Percentiles rank a stretch among this genome's conserved stretches.
These are phyloP conservation scores for Fusarium equiseti DNA, from an alignment of 2,329 filamentous ascomycete species.

Conservation along the genomic window DNA sequence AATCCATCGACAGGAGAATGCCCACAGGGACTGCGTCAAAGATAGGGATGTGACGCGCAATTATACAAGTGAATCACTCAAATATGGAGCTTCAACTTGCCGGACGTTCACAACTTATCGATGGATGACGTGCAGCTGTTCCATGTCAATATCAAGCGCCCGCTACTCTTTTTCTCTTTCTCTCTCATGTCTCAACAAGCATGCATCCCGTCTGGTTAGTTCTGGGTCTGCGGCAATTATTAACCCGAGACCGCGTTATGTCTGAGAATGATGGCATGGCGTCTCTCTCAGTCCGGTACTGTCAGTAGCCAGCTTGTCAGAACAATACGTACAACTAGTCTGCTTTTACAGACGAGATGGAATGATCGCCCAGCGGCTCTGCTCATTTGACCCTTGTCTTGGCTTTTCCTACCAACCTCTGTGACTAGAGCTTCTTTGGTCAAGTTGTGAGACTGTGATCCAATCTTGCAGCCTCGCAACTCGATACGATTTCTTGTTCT, in stretches of 20 bases:
- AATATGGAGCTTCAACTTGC: conserved; percentile 33
- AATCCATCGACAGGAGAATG: conserved; percentile 7
- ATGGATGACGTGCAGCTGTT: conserved; percentile 39
- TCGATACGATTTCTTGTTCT: conserved; percentile 34
- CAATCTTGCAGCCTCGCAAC: conserved; percentile 25
- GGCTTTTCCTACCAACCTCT: conserved; percentile 6
- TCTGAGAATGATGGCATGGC: conserved; percentile 35
- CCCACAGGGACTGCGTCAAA: conserved; percentile 31
- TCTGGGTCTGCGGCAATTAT: conserved; percentile 38
- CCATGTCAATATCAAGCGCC: conserved; percentile 33
- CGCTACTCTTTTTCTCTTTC: conserved; percentile 4
- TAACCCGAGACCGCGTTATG: conserved; percentile 18
- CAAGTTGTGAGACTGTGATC: conserved; percentile 23
- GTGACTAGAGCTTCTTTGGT: conserved; percentile 15
- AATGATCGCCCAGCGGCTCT: conserved; percentile 37
- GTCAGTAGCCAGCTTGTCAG: conserved; percentile 20
- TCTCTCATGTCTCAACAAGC: conserved; percentile 19
- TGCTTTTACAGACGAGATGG: conserved; percentile 11
- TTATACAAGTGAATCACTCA: conserved; percentile 18
- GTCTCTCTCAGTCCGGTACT: conserved; percentile 15
- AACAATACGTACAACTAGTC: conserved; percentile 6
- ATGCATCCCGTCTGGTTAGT: neutral
- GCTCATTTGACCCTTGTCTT: conserved; percentile 33
- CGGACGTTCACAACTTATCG: conserved; percentile 21
- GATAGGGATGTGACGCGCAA: conserved; percentile 21